Percentiles rank a stretch among this genome's conserved stretches.
Evolutionary conservation across 805 yeast species (phyloP).

Genomic region (Jamesozyma rosinii): DNA sequence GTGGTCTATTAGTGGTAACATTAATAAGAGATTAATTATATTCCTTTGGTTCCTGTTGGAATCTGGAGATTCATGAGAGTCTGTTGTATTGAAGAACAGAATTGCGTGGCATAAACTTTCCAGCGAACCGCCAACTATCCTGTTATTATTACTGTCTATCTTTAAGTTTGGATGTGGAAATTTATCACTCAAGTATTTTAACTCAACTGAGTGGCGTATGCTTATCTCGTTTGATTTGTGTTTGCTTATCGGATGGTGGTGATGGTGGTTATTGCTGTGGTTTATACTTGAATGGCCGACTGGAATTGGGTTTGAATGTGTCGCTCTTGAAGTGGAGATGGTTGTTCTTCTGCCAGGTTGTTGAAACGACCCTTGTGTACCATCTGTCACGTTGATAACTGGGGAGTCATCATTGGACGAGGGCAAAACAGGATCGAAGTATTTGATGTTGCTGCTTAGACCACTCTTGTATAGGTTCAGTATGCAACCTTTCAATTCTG

Average conservation of each 20-base stretch:
- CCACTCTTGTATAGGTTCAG: conserved; percentile 53
- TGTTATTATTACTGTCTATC: conserved; percentile 38
- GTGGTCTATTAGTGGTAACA: conserved; percentile 49
- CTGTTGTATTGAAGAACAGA: conserved; percentile 32
- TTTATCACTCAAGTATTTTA: conserved; percentile 33
- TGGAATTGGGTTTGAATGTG: background rate
- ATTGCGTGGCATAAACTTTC: conserved; percentile 75
- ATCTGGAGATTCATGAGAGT: background rate
- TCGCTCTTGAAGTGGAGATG: background rate
- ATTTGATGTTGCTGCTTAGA: conserved; percentile 36
- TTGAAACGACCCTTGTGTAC: background rate
- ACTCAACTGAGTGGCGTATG: background rate
- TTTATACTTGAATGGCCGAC: background rate
- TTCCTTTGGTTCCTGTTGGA: conserved; percentile 7
- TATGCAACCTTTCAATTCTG: conserved; percentile 61
- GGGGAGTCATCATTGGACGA: background rate
- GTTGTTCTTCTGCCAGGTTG: background rate
- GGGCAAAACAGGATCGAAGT: conserved; percentile 30
- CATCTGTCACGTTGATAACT: background rate
- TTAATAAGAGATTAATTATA: conserved; percentile 34
- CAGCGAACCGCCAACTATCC: conserved; percentile 44
- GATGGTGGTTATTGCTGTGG: background rate
- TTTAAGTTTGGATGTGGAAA: conserved; percentile 58
- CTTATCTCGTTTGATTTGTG: background rate
- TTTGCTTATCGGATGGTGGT: background rate